Conservation (phyloP, 768 basidiomycete species). For the Termitomyces sp. region DNA sequence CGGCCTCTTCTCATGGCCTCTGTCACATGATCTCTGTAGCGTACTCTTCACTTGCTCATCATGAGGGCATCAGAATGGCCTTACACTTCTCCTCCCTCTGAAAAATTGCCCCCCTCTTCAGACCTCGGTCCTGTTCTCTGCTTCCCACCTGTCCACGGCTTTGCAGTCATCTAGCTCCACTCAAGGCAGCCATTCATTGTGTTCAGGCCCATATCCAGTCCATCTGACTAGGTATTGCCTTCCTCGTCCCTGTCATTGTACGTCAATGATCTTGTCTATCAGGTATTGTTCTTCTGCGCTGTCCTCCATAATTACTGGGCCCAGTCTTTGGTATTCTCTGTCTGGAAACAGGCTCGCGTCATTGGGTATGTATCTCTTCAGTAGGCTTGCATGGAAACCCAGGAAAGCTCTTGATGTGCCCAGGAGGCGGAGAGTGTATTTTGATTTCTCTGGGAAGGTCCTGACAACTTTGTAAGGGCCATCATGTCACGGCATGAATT, state of each 20-base stretch:
- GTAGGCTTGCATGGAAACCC: background rate
- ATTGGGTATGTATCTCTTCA: background rate
- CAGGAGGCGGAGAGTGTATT: too few species aligned
- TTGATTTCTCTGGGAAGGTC: background rate
- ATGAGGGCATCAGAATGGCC: background rate
- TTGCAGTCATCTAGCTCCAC: background rate
- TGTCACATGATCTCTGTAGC: too few species aligned
- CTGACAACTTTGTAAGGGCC: background rate
- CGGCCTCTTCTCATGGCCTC: too few species aligned
- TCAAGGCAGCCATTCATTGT: background rate
- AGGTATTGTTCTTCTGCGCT: background rate
- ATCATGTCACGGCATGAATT: background rate
- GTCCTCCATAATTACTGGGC: background rate
- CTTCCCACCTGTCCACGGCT: background rate
- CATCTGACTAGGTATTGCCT: background rate
- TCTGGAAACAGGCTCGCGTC: background rate
- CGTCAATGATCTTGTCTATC: background rate
- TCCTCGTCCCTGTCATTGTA: background rate
- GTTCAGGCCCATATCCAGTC: background rate
- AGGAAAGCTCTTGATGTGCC: background rate
- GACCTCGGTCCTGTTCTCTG: too few species aligned
- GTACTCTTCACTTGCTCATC: background rate
- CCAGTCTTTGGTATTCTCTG: background rate
- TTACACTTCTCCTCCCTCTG: background rate
- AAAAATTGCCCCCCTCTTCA: background rate